phyloP scores from a whole-genome alignment of 495 filamentous ascomycete genomes.

The Astrothelium macrocarpum region DNA sequence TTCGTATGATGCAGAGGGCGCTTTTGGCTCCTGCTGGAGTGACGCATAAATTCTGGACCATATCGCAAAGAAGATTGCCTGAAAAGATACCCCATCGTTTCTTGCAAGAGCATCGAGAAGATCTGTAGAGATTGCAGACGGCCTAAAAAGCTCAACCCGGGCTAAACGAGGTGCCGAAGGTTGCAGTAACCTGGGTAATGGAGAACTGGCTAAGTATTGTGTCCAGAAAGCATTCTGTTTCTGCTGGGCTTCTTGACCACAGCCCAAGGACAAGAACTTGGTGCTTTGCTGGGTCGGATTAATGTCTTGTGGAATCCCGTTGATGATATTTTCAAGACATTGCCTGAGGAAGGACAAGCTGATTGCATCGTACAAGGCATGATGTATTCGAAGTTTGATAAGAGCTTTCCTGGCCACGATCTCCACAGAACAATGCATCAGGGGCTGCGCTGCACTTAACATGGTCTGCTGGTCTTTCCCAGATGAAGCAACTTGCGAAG shows the following conservation, averaged over 20 bases:
- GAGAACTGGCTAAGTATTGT: constrained; percentile 36
- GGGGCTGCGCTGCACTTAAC: constrained; percentile 23
- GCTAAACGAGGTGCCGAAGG: constrained; percentile 11
- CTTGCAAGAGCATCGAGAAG: constrained; percentile 29
- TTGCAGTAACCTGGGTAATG: constrained; percentile 13
- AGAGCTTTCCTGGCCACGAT: constrained; percentile 18
- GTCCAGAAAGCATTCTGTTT: constrained; percentile 44
- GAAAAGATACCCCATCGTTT: constrained; percentile 36
- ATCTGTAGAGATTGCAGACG: constrained; percentile 17
- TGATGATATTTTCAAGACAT: constrained; percentile 33
- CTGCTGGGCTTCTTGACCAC: constrained; percentile 13
- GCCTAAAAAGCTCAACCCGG: constrained; percentile 36
- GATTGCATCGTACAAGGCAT: constrained; percentile 52
- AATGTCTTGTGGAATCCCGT: constrained; percentile 16
- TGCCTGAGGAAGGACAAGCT: constrained; percentile 42
- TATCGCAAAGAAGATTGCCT: constrained; percentile 42
- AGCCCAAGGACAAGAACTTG: constrained; percentile 27
- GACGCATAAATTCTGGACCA: constrained; percentile 36
- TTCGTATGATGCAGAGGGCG: neutral
- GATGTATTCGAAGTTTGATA: constrained; percentile 46
- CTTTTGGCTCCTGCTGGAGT: constrained; percentile 9
- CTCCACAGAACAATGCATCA: constrained; percentile 19
- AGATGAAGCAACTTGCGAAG: constrained; percentile 12
- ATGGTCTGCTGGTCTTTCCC: constrained; percentile 10
- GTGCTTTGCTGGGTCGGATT: constrained; percentile 11